These are phyloP conservation scores for Domatiomyces globalis DNA, from an alignment of 2,329 filamentous ascomycete genomes.

Conservation along the genomic window DNA sequence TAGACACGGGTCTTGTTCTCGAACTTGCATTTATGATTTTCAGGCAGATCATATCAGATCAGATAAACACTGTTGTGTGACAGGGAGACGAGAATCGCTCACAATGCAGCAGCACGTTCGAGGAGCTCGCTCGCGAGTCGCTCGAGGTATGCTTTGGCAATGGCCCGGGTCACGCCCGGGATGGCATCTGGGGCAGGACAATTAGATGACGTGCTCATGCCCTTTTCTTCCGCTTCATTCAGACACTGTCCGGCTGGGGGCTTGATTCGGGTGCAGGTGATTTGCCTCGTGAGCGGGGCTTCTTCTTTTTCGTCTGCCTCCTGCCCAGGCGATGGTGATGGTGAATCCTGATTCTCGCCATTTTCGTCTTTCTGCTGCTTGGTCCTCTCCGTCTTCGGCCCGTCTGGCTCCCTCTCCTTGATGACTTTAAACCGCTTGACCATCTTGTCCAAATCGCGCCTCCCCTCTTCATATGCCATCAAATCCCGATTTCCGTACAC, in stretches of 20 bases:
- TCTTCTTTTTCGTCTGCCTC: neutral
- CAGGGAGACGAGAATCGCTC: neutral
- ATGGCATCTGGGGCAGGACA: neutral
- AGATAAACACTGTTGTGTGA: too few species aligned
- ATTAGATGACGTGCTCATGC: too few species aligned
- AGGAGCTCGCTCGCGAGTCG: slow-evolving; percentile 56
- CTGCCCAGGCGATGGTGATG: too few species aligned
- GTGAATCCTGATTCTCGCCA: neutral
- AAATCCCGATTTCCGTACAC: slow-evolving; percentile 82
- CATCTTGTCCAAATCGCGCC: slow-evolving; percentile 57
- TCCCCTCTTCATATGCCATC: slow-evolving; percentile 67
- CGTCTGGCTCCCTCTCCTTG: slow-evolving; percentile 36
- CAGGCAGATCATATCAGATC: too few species aligned
- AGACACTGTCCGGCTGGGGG: neutral
- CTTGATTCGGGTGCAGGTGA: neutral
- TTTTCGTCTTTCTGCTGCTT: neutral
- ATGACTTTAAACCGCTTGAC: slow-evolving; percentile 29
- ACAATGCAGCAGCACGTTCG: slow-evolving; percentile 19
- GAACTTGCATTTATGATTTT: neutral
- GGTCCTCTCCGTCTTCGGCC: neutral
- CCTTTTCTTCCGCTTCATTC: neutral
- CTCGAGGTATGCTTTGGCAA: slow-evolving; percentile 60
- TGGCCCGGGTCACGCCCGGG: slow-evolving; percentile 45
- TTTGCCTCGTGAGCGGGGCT: neutral
- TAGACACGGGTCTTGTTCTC: neutral